Evolutionary conservation across 768 basidiomycete genomes (phyloP), one percentile per base, ranked within the genome.

Genomic region (Calocera cornea): DNA sequence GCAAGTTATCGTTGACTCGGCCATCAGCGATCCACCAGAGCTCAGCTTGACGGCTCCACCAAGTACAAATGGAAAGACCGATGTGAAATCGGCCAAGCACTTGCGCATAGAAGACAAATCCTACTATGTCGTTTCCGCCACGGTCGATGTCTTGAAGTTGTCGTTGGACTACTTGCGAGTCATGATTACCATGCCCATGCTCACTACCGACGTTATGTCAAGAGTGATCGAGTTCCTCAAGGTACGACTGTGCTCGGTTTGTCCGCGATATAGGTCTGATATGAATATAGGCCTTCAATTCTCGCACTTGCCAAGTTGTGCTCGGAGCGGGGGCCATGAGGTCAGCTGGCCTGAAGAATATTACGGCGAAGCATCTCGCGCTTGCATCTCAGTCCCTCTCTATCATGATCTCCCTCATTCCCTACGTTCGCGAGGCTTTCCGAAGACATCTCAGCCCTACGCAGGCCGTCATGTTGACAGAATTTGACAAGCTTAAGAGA

Each of bases 261-360:
- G 22, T 41, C 24, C 63, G 40, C 50, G 34, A 41, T 29, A 2
- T 19, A 72, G 65, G 69, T 66, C 65, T 22, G 40, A 11, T 14
- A 64, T 36, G 33, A 33, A n/a, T 2, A 12, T 66, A 81, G 80
- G 88, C 94, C 31, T 98, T 95, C 81, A 99, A 99, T 76, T 98
- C 95, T 34, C 81, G 97, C 71, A 95, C 93, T 1, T 99, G 97
- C 77, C 97, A 98, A 75, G 95, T 98, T 50, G 97, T 99, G 0
- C 81, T 99, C 10, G 97, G 97, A 1, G 97, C 97, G 10, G 97
- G 97, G 16, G 97, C 97, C n/a, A 97, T 98, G 95, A 83, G 94
- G 47, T 94, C 92, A 19, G 97, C 97, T 22, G 97, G 97, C 5
- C 78, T 99, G 73, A 97, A 92, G 78, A 95, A 98, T 75, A 99